Evolutionary conservation across 345 rosid genomes (phyloP).

Genomic region (Eucalyptus erythrocorys): DNA sequence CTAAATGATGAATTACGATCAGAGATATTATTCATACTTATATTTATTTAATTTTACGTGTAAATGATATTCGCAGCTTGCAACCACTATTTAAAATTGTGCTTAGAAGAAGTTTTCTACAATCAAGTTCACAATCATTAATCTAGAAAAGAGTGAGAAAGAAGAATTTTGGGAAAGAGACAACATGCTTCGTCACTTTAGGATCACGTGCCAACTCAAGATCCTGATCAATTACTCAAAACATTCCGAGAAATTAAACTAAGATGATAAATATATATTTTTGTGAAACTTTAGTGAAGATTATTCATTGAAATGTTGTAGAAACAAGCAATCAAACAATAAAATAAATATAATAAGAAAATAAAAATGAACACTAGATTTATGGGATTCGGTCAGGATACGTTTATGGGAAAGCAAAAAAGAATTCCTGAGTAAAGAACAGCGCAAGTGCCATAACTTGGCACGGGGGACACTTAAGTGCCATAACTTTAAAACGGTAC

Average conservation of each 20-base stretch:
- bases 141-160: background rate
- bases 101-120: background rate
- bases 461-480: no score
- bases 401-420: background rate
- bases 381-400: accelerated
- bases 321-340: background rate
- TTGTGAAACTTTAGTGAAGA: background rate
- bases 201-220: background rate
- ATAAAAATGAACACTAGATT: no score
- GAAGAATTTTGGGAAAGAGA: background rate
- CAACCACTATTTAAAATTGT: background rate
- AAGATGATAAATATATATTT: background rate
- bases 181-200: background rate
- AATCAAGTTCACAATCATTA: background rate
- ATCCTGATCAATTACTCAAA: background rate
- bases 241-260: background rate
- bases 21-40: background rate
- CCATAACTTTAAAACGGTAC: no score
- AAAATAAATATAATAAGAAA: no score
- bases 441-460: no score
- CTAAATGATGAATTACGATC: background rate
- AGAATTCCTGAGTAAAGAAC: no score
- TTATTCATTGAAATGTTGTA: background rate
- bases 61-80: background rate
- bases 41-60: background rate